Percentiles rank a stretch among this genome's conserved stretches.
Evolutionary conservation across 2,329 filamentous ascomycete genomes (phyloP).

Genomic region (Hypoxylon sp.): DNA sequence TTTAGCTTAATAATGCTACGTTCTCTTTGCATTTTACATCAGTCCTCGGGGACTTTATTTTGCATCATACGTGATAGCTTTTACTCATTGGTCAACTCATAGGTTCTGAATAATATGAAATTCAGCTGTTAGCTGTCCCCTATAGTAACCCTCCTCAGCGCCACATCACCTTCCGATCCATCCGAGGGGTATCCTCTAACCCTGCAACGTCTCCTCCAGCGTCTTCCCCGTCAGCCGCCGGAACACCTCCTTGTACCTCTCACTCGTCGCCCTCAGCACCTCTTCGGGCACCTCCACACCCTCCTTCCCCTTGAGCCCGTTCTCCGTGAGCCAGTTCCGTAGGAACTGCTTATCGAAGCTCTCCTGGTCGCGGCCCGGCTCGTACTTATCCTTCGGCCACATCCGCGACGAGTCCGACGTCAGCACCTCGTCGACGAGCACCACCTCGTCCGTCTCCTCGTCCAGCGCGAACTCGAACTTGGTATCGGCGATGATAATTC

Average conservation of each 20-base stretch:
- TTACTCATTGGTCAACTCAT: not conserved
- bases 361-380: slow-evolving; percentile 78
- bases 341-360: slow-evolving; percentile 92
- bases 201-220: slow-evolving; percentile 51
- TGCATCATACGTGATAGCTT: not conserved
- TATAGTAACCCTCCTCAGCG: too few species aligned
- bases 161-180: not conserved
- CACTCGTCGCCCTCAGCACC: slow-evolving; percentile 74
- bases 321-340: slow-evolving; percentile 81
- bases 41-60: not conserved
- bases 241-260: slow-evolving; percentile 82
- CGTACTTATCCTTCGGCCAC: slow-evolving; percentile 80
- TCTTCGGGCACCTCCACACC: slow-evolving; percentile 79
- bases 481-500: slow-evolving; percentile 78
- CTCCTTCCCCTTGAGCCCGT: slow-evolving; percentile 80
- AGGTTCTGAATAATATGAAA: too few species aligned
- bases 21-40: not conserved
- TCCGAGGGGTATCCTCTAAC: not conserved
- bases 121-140: too few species aligned
- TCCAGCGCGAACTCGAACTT: slow-evolving; percentile 67
- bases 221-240: slow-evolving; percentile 70
- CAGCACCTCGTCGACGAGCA: slow-evolving; percentile 85
- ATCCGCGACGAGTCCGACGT: slow-evolving; percentile 85
- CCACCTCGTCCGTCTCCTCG: slow-evolving; percentile 72
- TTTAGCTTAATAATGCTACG: slow-evolving; percentile 10